A percentile compares a stretch with the other conserved stretches of the same genome.
Evolutionary conservation across 768 basidiomycete genomes (phyloP).

Genomic region (Hortiboletus campestris): DNA sequence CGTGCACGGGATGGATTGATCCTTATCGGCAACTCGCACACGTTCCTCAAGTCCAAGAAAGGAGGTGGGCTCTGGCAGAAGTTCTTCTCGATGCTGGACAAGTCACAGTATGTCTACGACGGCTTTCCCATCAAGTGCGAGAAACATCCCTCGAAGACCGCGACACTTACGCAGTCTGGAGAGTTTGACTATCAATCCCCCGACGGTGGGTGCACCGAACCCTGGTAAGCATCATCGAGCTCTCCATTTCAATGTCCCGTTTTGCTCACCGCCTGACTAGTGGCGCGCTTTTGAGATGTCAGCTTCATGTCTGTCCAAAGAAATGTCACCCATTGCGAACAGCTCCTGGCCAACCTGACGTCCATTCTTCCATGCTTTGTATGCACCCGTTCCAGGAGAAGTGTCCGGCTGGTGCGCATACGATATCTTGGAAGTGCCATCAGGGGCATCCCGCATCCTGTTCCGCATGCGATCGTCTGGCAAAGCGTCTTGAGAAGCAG

Average conservation of each 20-base stretch:
- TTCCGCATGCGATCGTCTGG: slow-evolving; percentile 43
- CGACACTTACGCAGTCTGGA: slow-evolving; percentile 35
- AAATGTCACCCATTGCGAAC: slow-evolving; percentile 58
- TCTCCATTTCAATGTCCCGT: neutral
- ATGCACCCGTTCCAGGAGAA: slow-evolving; percentile 31
- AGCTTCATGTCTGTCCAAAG: slow-evolving; percentile 50
- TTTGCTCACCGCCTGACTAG: slow-evolving; percentile 4
- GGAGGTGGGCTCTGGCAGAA: slow-evolving; percentile 51
- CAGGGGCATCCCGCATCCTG: slow-evolving; percentile 41
- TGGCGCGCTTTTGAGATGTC: slow-evolving; percentile 13
- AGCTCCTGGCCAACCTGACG: slow-evolving; percentile 41
- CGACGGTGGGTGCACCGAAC: slow-evolving; percentile 61
- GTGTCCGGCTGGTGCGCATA: slow-evolving; percentile 47
- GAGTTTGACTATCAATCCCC: slow-evolving; percentile 57
- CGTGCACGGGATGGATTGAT: slow-evolving; percentile 65
- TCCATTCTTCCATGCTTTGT: slow-evolving; percentile 41
- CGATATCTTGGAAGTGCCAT: slow-evolving; percentile 44
- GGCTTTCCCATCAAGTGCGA: slow-evolving; percentile 63
- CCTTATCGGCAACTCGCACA: slow-evolving; percentile 64
- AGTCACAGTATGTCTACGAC: slow-evolving; percentile 47
- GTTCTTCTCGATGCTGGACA: slow-evolving; percentile 45
- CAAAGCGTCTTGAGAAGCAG: slow-evolving; percentile 41
- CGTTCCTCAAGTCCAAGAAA: slow-evolving; percentile 54
- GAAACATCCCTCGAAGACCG: slow-evolving; percentile 45
- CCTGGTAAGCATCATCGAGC: slow-evolving; percentile 46